Conservation (phyloP, 768 basidiomycete genomes). For the Psilocybe tampanensis region DNA sequence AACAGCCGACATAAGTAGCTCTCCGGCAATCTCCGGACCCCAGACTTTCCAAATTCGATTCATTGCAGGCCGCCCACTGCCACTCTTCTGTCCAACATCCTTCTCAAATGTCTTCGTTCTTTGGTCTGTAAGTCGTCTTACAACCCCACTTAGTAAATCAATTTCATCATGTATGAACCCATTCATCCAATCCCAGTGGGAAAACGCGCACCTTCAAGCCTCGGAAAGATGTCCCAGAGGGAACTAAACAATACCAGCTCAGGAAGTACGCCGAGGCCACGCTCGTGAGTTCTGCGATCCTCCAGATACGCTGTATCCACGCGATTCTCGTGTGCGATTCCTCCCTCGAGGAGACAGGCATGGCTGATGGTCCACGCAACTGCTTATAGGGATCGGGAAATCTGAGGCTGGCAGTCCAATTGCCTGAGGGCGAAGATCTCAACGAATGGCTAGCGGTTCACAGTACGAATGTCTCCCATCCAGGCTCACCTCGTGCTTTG, state of each 20-base stretch:
- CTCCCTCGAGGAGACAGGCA: neutral
- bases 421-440: slow-evolving; percentile 95
- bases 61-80: neutral
- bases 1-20: neutral
- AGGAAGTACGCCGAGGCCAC: slow-evolving; percentile 99
- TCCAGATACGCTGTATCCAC: slow-evolving; percentile 22
- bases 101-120: slow-evolving; percentile 78
- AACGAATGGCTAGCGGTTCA: slow-evolving; percentile 99
- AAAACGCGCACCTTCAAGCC: slow-evolving; percentile 97
- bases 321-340: neutral
- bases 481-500: neutral
- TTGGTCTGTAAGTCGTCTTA: slow-evolving; percentile 68
- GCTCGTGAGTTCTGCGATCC: slow-evolving; percentile 47
- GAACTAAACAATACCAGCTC: slow-evolving; percentile 97
- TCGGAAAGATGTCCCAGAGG: slow-evolving; percentile 91
- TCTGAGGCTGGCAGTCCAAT: slow-evolving; percentile 84
- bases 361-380: slow-evolving; percentile 3
- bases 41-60: slow-evolving; percentile 9
- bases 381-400: slow-evolving; percentile 87
- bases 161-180: slow-evolving; percentile 4
- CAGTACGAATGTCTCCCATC: slow-evolving; percentile 51
- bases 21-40: slow-evolving; percentile 20
- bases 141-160: neutral
- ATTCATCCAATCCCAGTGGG: slow-evolving; percentile 48
- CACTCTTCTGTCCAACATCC: neutral